Base-by-base conservation (phyloP, 805 yeast genomes). In the Saccharomycopsis fermentans region DNA sequence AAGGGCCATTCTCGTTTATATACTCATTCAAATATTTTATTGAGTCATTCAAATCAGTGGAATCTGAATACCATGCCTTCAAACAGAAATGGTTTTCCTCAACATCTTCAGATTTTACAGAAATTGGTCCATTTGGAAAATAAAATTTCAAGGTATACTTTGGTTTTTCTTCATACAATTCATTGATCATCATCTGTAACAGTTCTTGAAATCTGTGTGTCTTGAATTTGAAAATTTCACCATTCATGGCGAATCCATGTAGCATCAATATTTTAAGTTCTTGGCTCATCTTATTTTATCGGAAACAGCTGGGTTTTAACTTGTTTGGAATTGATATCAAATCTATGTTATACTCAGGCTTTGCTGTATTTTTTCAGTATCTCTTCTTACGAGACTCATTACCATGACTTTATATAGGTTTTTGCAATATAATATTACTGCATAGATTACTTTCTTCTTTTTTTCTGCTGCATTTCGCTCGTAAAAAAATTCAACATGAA, bases 171-270 rank as follows among this genome's bases (percentile, higher is more conserved):
- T 43, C n/a, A 6, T 16, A 21, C 1, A 43, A 16, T 4, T 24
- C 26, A 43, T 43, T 21, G 24, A 43, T 43, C n/a, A 24, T 43
- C 3, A 80, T 75, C 66, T 80, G 77, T 60, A 92, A 73, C 47
- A 82, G 79, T 66, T 92, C 91, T 63, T 97, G 78, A 29, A 92
- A 77, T 2, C 95, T 97, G 2, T 95, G 83, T 0, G 96, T 84
- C 70, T 94, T 94, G 64, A 86, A 88, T 56, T 94, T 85, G 72
- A 92, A 92, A 12, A 85, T 77, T 50, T 84, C 78, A 6, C 92
- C 92, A 62, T 83, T 86, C 75, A 94, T 96, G 12, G 91, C 82
- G 70, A 83, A 90, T 0, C 99, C 98, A 64, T 92, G 99, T 27
- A 94, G 73, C 71, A 92, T 91, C n/a, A 92, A 74, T 32, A 92